Percentiles rank a stretch among this genome's conserved stretches.
phyloP scores from a whole-genome alignment of 371 early-diverging fungal genomes.

The Rhizopus microsporus region DNA sequence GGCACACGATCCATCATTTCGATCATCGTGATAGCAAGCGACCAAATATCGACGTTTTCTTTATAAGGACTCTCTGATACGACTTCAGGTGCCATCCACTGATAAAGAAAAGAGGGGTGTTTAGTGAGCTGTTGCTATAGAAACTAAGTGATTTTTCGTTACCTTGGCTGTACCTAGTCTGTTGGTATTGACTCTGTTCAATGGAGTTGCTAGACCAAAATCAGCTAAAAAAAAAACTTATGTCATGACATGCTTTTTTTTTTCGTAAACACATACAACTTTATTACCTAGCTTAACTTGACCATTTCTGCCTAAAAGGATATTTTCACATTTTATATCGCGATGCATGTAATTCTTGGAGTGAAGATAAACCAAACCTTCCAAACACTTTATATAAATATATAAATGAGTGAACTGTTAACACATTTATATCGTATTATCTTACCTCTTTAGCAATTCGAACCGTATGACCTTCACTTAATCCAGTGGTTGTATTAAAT shows the following conservation, averaged over 20 bases:
- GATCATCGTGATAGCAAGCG: constrained; percentile 51
- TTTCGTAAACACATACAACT: neutral
- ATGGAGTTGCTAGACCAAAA: constrained; percentile 51
- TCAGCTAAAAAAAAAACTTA: constrained; percentile 31
- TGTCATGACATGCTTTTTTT: constrained; percentile 2
- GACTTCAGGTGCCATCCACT: constrained; percentile 61
- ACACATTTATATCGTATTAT: neutral
- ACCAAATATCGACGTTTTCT: constrained; percentile 55
- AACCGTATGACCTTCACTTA: constrained; percentile 43
- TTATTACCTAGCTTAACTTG: constrained; percentile 51
- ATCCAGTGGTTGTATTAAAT: constrained; percentile 43
- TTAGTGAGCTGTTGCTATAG: too few relatives aligned
- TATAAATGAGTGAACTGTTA: neutral
- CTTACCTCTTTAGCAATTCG: constrained; percentile 45
- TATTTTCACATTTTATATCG: constrained; percentile 57
- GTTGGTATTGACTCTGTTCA: constrained; percentile 33
- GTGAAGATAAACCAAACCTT: constrained; percentile 52
- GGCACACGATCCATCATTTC: constrained; percentile 61
- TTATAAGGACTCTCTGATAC: constrained; percentile 42
- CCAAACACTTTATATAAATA: constrained; percentile 29
- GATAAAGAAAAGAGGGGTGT: neutral
- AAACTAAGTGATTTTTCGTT: constrained; percentile 3
- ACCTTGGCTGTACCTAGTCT: constrained; percentile 52
- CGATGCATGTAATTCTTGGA: constrained; percentile 55
- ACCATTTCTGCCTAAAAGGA: constrained; percentile 42